phyloP scores from a whole-genome alignment of 2,329 filamentous ascomycete species.

The Colletotrichum australisinense region DNA sequence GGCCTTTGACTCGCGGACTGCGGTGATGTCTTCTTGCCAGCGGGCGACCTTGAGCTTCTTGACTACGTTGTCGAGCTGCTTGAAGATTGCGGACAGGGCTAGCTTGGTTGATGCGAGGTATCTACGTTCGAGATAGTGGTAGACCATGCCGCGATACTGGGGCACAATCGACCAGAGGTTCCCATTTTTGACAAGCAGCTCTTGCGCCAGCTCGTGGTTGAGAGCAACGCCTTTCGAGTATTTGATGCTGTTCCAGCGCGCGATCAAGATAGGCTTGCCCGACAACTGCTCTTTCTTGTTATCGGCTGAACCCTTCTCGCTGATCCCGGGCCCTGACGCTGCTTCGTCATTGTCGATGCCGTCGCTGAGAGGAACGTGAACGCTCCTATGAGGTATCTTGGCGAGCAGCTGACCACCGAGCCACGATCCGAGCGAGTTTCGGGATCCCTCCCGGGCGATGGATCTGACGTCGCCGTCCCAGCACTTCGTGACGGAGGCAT shows the following conservation, averaged over 20 bases:
- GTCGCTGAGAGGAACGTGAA: neutral
- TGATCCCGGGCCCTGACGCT: neutral
- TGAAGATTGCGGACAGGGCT: conserved; percentile 61
- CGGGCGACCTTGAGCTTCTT: conserved; percentile 65
- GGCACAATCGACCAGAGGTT: conserved; percentile 72
- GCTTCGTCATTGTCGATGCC: neutral
- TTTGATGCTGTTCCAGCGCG: neutral
- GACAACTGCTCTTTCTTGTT: conserved; percentile 63
- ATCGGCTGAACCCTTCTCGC: neutral
- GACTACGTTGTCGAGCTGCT: conserved; percentile 61
- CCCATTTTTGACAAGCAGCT: conserved; percentile 37
- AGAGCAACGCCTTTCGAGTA: neutral
- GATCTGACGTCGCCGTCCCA: neutral
- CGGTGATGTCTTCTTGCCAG: conserved; percentile 66
- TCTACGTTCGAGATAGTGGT: conserved; percentile 70
- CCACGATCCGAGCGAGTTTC: conserved; percentile 2
- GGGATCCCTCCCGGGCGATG: neutral
- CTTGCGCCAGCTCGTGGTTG: neutral
- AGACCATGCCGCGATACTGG: conserved; percentile 71
- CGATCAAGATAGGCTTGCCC: conserved; percentile 52
- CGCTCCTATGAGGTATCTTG: neutral
- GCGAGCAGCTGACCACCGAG: conserved; percentile 2
- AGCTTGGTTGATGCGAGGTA: conserved; percentile 60
- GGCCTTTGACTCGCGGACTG: conserved; percentile 50
- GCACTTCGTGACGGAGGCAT: conserved; percentile 4